Conservation (phyloP, 73 alveolate species). For the Stentor coeruleus region DNA sequence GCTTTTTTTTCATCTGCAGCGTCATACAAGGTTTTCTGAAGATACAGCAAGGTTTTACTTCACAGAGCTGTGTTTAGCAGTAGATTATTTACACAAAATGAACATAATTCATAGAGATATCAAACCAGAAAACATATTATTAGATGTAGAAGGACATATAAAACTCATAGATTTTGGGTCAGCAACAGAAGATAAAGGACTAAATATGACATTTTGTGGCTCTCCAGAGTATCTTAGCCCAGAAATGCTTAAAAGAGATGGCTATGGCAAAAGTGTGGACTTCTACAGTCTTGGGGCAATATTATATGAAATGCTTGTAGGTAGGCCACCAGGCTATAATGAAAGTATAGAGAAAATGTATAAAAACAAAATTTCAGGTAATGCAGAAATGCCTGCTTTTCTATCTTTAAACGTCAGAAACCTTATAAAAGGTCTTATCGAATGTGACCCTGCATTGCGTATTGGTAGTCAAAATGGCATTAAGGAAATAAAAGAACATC, state of each 20-base stretch:
- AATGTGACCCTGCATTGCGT: constrained; percentile 30
- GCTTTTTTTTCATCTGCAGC: constrained; percentile 56
- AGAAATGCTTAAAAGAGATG: constrained; percentile 12
- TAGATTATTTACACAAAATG: constrained; percentile 73
- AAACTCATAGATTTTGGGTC: constrained; percentile 85
- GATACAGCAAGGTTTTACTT: constrained; percentile 68
- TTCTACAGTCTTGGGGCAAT: not conserved
- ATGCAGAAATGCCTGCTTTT: constrained; percentile 1
- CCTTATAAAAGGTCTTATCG: constrained; percentile 41
- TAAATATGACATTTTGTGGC: constrained; percentile 50
- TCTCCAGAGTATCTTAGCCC: constrained; percentile 51
- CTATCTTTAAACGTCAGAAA: not conserved
- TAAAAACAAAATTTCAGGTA: not conserved
- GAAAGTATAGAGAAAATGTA: not conserved
- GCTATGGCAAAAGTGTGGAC: constrained; percentile 21
- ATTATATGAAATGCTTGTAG: constrained; percentile 24
- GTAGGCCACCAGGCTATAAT: constrained; percentile 7
- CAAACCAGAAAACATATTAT: constrained; percentile 81
- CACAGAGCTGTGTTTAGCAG: constrained; percentile 76
- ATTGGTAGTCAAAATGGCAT: not conserved
- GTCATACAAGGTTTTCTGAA: constrained; percentile 63
- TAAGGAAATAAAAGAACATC: not conserved
- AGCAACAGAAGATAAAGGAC: constrained; percentile 58
- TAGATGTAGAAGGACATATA: constrained; percentile 70
- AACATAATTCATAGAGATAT: constrained; percentile 81